phyloP scores from a whole-genome alignment of 129 eudicot genomes.

The Logfia minima region DNA sequence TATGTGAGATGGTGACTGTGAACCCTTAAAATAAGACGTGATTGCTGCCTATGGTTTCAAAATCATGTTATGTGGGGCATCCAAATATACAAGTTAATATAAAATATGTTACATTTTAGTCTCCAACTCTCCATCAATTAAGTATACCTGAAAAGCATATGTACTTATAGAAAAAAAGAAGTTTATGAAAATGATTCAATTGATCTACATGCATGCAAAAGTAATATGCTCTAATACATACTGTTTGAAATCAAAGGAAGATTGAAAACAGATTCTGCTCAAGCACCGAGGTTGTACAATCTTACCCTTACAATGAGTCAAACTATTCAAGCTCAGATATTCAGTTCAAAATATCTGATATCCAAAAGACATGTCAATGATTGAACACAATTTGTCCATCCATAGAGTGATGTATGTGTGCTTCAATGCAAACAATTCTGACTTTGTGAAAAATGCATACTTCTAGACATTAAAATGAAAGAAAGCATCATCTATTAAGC shows the following conservation, averaged over 20 bases:
- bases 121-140: neutral
- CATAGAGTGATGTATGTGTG: constrained; percentile 14
- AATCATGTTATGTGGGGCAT: constrained; percentile 11
- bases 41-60: neutral
- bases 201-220: constrained; percentile 2
- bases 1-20: neutral
- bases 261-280: neutral
- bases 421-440: constrained; percentile 18
- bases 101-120: neutral
- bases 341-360: neutral
- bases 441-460: neutral
- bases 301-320: neutral
- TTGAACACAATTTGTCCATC: constrained; percentile 10
- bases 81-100: neutral
- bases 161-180: constrained; percentile 12
- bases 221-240: neutral
- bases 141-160: constrained; percentile 11
- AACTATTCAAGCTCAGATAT: neutral
- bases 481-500: constrained; percentile 2
- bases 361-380: neutral
- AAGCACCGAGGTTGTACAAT: neutral
- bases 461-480: neutral
- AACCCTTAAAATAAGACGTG: constrained; percentile 4
- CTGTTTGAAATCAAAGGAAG: neutral
- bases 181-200: neutral